These are phyloP conservation scores for Aspergillus vadensis DNA, from an alignment of 2,329 filamentous ascomycete species.

Conservation along the genomic window DNA sequence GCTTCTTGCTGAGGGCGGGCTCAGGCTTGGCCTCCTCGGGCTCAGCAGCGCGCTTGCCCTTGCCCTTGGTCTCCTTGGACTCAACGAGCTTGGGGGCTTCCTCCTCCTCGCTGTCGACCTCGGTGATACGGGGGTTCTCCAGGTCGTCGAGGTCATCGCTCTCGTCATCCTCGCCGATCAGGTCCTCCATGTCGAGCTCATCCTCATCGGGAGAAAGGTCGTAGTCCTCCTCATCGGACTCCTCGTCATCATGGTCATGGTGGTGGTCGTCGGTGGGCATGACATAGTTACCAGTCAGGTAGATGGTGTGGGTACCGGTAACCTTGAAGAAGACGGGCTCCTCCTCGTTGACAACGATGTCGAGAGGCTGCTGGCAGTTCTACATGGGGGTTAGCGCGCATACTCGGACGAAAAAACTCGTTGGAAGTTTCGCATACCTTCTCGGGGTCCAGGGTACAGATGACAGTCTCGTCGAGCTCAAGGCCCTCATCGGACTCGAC, in stretches of 20 bases:
- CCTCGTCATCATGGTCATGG: constrained; percentile 59
- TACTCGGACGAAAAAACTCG: constrained; percentile 5
- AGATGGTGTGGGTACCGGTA: constrained; percentile 84
- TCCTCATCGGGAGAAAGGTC: constrained; percentile 79
- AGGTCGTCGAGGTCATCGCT: constrained; percentile 78
- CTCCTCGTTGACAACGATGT: constrained; percentile 85
- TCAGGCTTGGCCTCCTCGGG: constrained; percentile 56
- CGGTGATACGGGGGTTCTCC: constrained; percentile 77
- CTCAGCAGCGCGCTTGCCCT: constrained; percentile 90
- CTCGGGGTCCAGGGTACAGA: constrained; percentile 93
- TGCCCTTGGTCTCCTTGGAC: constrained; percentile 69
- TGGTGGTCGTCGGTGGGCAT: constrained; percentile 63
- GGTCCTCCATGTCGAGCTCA: constrained; percentile 65
- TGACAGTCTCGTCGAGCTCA: constrained; percentile 83
- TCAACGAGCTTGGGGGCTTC: constrained; percentile 56
- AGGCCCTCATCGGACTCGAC: constrained; percentile 60
- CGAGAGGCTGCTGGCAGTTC: constrained; percentile 93
- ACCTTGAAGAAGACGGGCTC: constrained; percentile 94
- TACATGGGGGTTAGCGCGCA: constrained; percentile 43
- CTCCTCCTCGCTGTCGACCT: constrained; percentile 79
- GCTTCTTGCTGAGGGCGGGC: constrained; percentile 88
- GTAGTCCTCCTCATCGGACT: constrained; percentile 71
- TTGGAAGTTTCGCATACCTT: constrained; percentile 64
- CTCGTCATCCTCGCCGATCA: constrained; percentile 59
- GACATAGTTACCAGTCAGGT: constrained; percentile 95